Evolutionary conservation across 495 filamentous ascomycete species (phyloP), one percentile per base, ranked within the genome.

Genomic region (Podospora tetraspora): DNA sequence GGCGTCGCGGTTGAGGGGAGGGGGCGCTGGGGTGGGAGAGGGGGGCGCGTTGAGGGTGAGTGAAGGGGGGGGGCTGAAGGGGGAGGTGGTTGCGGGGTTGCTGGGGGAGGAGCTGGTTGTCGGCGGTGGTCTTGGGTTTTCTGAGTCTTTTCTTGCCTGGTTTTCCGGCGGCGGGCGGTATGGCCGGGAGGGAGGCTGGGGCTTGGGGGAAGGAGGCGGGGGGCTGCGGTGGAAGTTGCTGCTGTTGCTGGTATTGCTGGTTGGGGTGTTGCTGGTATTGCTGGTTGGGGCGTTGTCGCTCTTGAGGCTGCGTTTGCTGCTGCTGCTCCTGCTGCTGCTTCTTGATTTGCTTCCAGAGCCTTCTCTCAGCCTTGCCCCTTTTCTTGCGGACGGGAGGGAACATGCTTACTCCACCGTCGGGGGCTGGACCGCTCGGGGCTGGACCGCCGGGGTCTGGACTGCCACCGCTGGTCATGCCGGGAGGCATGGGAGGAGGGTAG

Each of bases 1-100:
- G 32, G 64, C 23, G 61, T 79, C 75, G 3, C 59, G 37, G n/a
- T 57, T 43, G 29, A 21, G 19, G 16, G 16, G 16, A n/a, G n/a
- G n/a, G n/a, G n/a, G n/a, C n/a, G n/a, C n/a, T n/a, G n/a, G n/a
- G n/a, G n/a, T n/a, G n/a, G 13, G 19, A 7, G 27, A 16, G 19
- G 30, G 27, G 27, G 30, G 11, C 34, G 10, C 21, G 52, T 1
- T 43, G 13, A 4, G 34, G 34, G 34, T 43, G 27, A 12, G 12
- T 19, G 37, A 25, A 21, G 12, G 56, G 67, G 27, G 8, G 30
- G 27, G 27, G 9, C 19, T 65, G 13, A 1, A 37, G 12, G 0
- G 37, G 62, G 13, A 13, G 37, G 7, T 3, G 32, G 32, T 37
- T 37, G 32, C 13, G 27, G 19, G 56, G 67, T 19, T 66, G 9